phyloP scores from a whole-genome alignment of 306 rosid species.

The Prunus mira region DNA sequence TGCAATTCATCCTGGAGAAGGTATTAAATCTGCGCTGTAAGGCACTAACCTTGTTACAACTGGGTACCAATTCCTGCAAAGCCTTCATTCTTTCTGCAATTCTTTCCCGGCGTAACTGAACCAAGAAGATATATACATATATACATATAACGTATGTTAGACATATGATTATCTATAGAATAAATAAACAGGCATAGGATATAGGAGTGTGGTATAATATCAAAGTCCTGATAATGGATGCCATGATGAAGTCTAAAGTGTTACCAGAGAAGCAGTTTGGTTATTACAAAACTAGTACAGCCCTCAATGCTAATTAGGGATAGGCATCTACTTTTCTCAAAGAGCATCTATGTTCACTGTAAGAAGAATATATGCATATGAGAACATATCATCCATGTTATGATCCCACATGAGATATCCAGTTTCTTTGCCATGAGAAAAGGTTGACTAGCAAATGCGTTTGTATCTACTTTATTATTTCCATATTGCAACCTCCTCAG shows the following conservation, averaged over 20 bases:
- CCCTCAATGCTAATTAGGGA: not conserved
- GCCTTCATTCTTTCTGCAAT: slow-evolving; percentile 99
- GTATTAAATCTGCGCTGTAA: not conserved
- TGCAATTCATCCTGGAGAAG: not conserved
- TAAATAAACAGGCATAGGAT: not conserved
- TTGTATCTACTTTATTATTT: not conserved
- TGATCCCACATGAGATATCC: not conserved
- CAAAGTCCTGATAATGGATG: not conserved
- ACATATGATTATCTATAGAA: not conserved
- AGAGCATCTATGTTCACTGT: no score
- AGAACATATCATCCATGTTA: not conserved
- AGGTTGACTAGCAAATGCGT: not conserved
- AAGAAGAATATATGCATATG: not conserved
- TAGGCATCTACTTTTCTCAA: not conserved
- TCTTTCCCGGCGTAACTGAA: slow-evolving; percentile 95
- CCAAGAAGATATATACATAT: slow-evolving; percentile 15
- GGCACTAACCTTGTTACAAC: slow-evolving; percentile 77
- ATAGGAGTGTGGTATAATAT: no score
- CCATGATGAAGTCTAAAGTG: not conserved
- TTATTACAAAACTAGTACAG: not conserved
- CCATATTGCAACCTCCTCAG: not conserved
- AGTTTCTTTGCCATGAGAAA: not conserved
- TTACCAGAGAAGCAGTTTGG: not conserved
- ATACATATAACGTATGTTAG: not conserved
- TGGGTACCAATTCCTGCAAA: slow-evolving; percentile 93